Evolutionary conservation across 2,329 filamentous ascomycete genomes (phyloP).

Genomic region (Phoma sp.): DNA sequence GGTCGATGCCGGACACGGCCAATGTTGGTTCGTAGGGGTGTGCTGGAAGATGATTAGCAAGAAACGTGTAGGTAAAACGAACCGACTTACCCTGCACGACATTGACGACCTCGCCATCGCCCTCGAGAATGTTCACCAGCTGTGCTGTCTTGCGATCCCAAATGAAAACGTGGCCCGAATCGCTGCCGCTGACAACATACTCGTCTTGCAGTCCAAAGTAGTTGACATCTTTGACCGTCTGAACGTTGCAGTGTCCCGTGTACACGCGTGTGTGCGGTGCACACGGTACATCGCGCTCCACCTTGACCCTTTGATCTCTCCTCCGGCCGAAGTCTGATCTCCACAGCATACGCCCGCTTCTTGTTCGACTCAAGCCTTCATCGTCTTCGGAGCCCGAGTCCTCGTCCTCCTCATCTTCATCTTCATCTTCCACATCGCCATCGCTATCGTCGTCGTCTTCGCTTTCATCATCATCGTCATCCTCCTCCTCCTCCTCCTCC

Average conservation of each 20-base stretch:
- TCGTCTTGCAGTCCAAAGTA: constrained; percentile 72
- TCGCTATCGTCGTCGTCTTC: constrained; percentile 37
- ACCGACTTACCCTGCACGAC: constrained; percentile 63
- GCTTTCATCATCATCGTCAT: constrained; percentile 37
- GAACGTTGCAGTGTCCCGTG: constrained; percentile 69
- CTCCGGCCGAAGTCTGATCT: constrained; percentile 58
- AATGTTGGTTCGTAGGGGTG: constrained; percentile 72
- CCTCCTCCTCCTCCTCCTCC: constrained; percentile 20
- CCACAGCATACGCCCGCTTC: constrained; percentile 53
- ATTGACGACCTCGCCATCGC: constrained; percentile 73
- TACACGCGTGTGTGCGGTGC: constrained; percentile 64
- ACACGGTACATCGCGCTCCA: constrained; percentile 63
- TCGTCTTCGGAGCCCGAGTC: constrained; percentile 42
- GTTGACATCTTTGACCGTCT: constrained; percentile 73
- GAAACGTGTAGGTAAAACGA: neutral
- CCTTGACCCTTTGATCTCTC: constrained; percentile 53
- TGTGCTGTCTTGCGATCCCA: constrained; percentile 69
- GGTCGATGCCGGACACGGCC: constrained; percentile 71
- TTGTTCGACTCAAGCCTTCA: constrained; percentile 44
- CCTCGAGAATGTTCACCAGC: constrained; percentile 69
- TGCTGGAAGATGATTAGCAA: constrained; percentile 45
- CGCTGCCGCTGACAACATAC: constrained; percentile 71
- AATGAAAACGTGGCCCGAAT: constrained; percentile 71
- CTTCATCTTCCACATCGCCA: constrained; percentile 41
- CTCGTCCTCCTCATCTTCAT: constrained; percentile 31